Evolutionary conservation across 306 rosid genomes (phyloP).

Genomic region (Pterocarpus santalinus): DNA sequence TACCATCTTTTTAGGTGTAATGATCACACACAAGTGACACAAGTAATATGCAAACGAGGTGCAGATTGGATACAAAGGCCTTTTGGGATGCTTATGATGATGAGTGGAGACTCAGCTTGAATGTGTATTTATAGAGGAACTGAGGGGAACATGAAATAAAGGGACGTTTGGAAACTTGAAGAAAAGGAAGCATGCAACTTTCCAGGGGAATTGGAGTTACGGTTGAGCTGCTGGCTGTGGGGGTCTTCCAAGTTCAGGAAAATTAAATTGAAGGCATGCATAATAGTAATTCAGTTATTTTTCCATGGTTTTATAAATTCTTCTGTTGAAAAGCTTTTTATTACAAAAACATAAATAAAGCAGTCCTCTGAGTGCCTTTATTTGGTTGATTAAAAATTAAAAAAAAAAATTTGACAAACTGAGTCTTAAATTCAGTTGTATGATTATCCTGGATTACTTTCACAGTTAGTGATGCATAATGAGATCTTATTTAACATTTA

Average conservation of each 20-base stretch:
- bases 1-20: background rate
- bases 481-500: no score
- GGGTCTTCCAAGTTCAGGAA: constrained; percentile 13
- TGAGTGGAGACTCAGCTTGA: background rate
- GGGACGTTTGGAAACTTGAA: constrained; percentile 18
- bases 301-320: no score
- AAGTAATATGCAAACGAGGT: background rate
- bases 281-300: no score
- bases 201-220: background rate
- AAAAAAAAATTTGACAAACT: no score
- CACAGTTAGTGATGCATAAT: no score
- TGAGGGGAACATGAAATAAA: background rate
- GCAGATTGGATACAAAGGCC: background rate
- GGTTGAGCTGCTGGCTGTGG: background rate
- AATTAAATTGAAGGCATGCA: background rate
- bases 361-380: no score
- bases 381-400: no score
- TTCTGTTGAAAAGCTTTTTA: no score
- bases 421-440: no score
- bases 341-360: no score
- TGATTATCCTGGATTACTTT: no score
- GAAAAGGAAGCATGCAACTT: background rate
- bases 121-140: constrained; percentile 23
- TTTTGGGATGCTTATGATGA: background rate
- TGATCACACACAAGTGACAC: background rate